Percentiles rank a stretch among this genome's conserved stretches.
Evolutionary conservation across 73 alveolate genomes (phyloP).

Genomic region (Paramecium sonneborni): DNA sequence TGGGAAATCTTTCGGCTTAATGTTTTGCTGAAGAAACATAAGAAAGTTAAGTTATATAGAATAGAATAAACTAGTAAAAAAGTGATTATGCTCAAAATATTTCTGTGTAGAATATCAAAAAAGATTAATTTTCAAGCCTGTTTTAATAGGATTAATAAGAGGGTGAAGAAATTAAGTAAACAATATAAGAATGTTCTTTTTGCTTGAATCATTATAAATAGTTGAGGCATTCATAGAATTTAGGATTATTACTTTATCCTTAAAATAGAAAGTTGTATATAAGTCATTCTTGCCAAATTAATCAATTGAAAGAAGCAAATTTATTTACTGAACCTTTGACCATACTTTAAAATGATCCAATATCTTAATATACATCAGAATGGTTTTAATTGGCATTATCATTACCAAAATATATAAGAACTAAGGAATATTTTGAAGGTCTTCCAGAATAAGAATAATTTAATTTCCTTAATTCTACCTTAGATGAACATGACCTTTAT

Average conservation of each 20-base stretch:
- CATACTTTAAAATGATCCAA: neutral
- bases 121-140: neutral
- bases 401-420: neutral
- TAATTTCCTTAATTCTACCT: neutral
- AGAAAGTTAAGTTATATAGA: neutral
- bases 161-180: neutral
- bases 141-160: neutral
- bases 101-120: neutral
- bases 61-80: neutral
- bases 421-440: neutral
- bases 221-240: neutral
- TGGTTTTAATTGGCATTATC: neutral
- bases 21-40: neutral
- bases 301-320: neutral
- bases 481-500: neutral
- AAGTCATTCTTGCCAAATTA: neutral
- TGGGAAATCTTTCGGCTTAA: neutral
- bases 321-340: neutral
- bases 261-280: neutral
- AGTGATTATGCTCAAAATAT: neutral
- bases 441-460: neutral
- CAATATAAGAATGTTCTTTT: neutral
- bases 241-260: neutral
- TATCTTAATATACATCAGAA: neutral
- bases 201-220: neutral